phyloP scores from a whole-genome alignment of 306 rosid species.

The Prunus mume region DNA sequence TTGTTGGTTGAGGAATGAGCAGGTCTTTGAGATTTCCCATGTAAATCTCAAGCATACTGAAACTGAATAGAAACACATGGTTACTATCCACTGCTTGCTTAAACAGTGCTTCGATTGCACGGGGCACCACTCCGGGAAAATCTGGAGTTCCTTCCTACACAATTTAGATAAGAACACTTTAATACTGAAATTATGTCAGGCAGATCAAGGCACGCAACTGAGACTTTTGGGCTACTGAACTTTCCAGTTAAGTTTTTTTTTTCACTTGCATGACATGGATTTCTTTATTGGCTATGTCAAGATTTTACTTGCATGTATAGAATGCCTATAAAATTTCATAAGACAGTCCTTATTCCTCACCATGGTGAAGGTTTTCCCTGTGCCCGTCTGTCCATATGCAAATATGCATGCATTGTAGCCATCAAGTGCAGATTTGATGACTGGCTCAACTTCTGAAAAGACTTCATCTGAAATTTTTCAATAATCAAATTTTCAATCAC shows the following conservation, averaged over 20 bases:
- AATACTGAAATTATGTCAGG: background rate
- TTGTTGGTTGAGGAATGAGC: slow-evolving; percentile 33
- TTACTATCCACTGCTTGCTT: slow-evolving; percentile 33
- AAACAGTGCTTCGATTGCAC: slow-evolving; percentile 37
- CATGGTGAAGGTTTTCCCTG: slow-evolving; percentile 46
- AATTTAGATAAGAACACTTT: slow-evolving; percentile 7
- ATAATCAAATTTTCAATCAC: background rate
- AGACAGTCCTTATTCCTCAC: slow-evolving; percentile 18
- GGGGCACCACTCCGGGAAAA: slow-evolving; percentile 37
- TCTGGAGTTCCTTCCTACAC: slow-evolving; percentile 36
- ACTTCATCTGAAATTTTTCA: slow-evolving; percentile 32
- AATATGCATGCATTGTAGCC: slow-evolving; percentile 45
- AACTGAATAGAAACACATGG: slow-evolving; percentile 27
- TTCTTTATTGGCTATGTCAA: background rate
- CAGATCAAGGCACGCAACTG: background rate
- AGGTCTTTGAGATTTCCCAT: slow-evolving; percentile 42
- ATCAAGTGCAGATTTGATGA: slow-evolving; percentile 38
- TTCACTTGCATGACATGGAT: background rate
- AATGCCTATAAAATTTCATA: background rate
- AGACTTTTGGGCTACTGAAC: slow-evolving; percentile 3
- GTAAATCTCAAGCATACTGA: slow-evolving; percentile 52
- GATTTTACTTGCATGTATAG: slow-evolving; percentile 3
- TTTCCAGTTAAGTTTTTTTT: background rate
- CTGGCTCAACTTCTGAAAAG: slow-evolving; percentile 37
- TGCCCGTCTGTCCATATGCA: slow-evolving; percentile 46